phyloP scores from a whole-genome alignment of 2,329 filamentous ascomycete genomes.

The Corynespora cassiicola region DNA sequence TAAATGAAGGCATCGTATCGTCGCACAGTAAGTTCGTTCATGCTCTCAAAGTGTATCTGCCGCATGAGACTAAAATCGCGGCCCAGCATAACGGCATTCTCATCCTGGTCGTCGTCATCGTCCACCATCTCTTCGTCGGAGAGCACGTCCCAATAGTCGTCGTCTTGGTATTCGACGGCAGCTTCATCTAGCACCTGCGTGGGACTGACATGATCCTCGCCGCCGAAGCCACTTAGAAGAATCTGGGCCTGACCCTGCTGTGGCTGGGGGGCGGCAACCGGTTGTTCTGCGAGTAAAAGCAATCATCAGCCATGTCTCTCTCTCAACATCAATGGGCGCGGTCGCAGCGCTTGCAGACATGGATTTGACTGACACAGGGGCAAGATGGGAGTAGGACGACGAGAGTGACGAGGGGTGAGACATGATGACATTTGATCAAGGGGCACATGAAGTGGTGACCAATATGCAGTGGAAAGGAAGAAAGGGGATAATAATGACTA shows the following conservation, averaged over 20 bases:
- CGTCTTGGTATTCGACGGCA: conserved; percentile 53
- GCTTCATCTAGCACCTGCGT: conserved; percentile 45
- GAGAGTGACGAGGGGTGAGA: not conserved
- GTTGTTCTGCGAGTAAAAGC: conserved; percentile 29
- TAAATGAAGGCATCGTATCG: conserved; percentile 56
- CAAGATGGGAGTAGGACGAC: not conserved
- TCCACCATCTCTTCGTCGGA: conserved; percentile 54
- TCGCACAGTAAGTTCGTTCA: conserved; percentile 44
- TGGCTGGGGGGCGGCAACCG: conserved; percentile 17
- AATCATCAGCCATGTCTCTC: conserved; percentile 27
- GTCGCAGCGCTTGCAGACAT: conserved; percentile 1
- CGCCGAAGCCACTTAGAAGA: conserved; percentile 41
- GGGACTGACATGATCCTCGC: conserved; percentile 46
- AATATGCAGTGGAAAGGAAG: conserved; percentile 13
- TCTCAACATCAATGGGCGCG: conserved; percentile 4
- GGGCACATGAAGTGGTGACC: conserved; percentile 15
- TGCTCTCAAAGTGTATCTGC: conserved; percentile 43
- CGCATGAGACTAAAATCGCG: conserved; percentile 46
- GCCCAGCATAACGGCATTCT: conserved; percentile 29
- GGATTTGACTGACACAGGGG: conserved; percentile 4
- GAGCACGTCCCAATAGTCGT: conserved; percentile 58
- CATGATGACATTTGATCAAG: conserved; percentile 9
- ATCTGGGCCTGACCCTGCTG: conserved; percentile 24
- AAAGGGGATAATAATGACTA: conserved; percentile 38
- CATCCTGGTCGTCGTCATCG: conserved; percentile 21